These are phyloP conservation scores for Aspergillus panamensis DNA, from an alignment of 495 filamentous ascomycete species.

Conservation along the genomic window DNA sequence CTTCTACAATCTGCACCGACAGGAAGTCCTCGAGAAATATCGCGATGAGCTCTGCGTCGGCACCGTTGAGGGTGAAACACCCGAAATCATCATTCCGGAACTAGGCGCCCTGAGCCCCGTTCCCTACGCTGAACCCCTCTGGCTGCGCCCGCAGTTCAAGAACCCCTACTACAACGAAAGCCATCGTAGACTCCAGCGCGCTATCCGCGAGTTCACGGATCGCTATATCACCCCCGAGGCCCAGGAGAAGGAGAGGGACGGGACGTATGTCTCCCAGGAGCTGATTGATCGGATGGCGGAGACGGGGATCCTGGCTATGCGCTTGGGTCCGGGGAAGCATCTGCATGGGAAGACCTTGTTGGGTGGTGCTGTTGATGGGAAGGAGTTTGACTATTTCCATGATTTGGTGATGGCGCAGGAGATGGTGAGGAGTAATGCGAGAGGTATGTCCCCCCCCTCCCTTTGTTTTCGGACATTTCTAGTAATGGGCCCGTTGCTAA, in stretches of 20 bases:
- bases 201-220: conserved; percentile 72
- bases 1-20: conserved; percentile 59
- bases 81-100: conserved; percentile 67
- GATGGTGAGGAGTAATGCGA: conserved; percentile 61
- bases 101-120: conserved; percentile 69
- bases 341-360: conserved; percentile 66
- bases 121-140: conserved; percentile 78
- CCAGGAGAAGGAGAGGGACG: conserved; percentile 71
- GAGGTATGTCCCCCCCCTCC: conserved; percentile 40
- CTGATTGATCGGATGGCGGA: conserved; percentile 74
- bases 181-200: conserved; percentile 67
- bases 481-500: not conserved
- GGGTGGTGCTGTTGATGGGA: conserved; percentile 65
- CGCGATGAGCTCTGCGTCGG: conserved; percentile 65
- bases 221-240: conserved; percentile 69
- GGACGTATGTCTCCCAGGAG: conserved; percentile 70
- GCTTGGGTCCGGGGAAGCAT: conserved; percentile 79
- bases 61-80: conserved; percentile 67
- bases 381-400: conserved; percentile 88
- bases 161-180: conserved; percentile 79
- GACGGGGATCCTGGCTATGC: conserved; percentile 73
- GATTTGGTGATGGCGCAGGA: conserved; percentile 77
- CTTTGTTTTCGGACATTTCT: not conserved
- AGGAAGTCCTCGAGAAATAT: conserved; percentile 71
- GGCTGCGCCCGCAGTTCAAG: conserved; percentile 76